Evolutionary conservation across 768 basidiomycete genomes (phyloP), one percentile per base, ranked within the genome.

Genomic region (Phylloporus rhodoxanthus): DNA sequence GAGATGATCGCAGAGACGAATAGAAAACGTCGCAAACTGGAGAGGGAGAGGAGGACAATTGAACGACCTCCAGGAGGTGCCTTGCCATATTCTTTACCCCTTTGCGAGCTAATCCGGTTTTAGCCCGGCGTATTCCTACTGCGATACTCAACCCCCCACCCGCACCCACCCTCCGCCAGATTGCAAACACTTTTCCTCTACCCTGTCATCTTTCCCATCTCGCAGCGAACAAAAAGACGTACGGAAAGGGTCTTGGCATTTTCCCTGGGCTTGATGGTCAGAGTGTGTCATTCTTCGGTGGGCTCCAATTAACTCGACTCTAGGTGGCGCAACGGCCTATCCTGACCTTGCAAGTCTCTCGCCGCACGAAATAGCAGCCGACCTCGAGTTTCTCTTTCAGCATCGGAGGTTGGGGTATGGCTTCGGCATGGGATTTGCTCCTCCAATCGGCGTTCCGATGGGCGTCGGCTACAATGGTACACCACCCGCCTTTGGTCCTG

Each of bases 1-100:
- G 84, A 87, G 13, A 88, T 95, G 83, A 86, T 94, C 48, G 82
- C 93, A 0, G 89, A 94, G 58, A 85, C 87, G 6, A 93, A 90
- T 65, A 75, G 87, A 55, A 95, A 95, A 67, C 76, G 90, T 50
- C 74, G 94, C 39, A 76, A 81, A 42, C 67, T 98, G 30, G 93
- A 97, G 64, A 76, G 92, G 51, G 92, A 96, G 54, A 81, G 91
- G 53, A 76, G 92, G 55, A 77, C 79, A 1, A 63, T 83, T 11
- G 93, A 93, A 57, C 72, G 84, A n/a, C 85, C 87, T 9, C 81
- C 79, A 41, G 81, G 85, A 45, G 68, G 92, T 91, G 59, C 42
- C 79, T 72, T 32, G 47, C 10, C 26, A 30, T 7, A 15, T 32
- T 45, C 28, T 20, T 52, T 26, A 25, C 15, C 43, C 25, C 33